A percentile compares a stretch with the other conserved stretches of the same genome.
These are phyloP conservation scores for Drechslerella dactyloides DNA, from an alignment of 2,329 filamentous ascomycete species.

Conservation along the genomic window DNA sequence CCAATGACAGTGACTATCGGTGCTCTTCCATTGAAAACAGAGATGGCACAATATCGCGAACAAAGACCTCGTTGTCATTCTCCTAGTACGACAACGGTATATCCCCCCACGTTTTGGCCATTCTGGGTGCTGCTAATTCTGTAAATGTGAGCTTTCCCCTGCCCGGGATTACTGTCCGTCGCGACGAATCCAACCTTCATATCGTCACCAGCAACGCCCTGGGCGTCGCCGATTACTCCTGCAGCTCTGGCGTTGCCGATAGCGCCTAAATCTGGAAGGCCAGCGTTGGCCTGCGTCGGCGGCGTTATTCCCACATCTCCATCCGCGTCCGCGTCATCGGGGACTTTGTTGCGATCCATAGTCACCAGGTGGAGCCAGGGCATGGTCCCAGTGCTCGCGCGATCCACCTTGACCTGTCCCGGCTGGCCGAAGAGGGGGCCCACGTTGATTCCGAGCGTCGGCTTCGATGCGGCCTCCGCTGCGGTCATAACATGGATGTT, in stretches of 20 bases:
- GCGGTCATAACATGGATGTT: slow-evolving; percentile 16
- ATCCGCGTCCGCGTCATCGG: not conserved
- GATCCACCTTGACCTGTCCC: slow-evolving; percentile 6
- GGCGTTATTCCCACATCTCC: slow-evolving; percentile 13
- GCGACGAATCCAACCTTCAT: slow-evolving; percentile 15
- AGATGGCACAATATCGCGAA: too few species aligned
- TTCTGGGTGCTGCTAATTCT: slow-evolving; percentile 16
- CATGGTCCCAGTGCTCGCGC: slow-evolving; percentile 7
- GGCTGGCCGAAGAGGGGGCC: slow-evolving; percentile 7
- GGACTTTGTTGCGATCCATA: slow-evolving; percentile 2
- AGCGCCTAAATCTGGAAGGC: slow-evolving; percentile 5
- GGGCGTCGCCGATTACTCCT: slow-evolving; percentile 9
- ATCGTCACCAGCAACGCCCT: slow-evolving; percentile 4
- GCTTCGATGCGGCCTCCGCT: slow-evolving; percentile 5
- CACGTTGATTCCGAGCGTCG: slow-evolving; percentile 7
- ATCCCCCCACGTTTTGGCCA: slow-evolving; percentile 9
- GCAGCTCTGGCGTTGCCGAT: slow-evolving; percentile 2
- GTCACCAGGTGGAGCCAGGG: slow-evolving; percentile 8
- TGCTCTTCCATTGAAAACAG: too few species aligned
- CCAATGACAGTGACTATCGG: too few species aligned
- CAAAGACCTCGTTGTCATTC: not conserved
- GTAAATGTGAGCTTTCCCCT: slow-evolving; percentile 11
- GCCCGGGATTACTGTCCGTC: slow-evolving; percentile 14
- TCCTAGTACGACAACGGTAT: slow-evolving; percentile 11
- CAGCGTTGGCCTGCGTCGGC: not conserved